Base-by-base conservation (phyloP, 2,329 filamentous ascomycete genomes). In the Colletotrichum chlorophyti region DNA sequence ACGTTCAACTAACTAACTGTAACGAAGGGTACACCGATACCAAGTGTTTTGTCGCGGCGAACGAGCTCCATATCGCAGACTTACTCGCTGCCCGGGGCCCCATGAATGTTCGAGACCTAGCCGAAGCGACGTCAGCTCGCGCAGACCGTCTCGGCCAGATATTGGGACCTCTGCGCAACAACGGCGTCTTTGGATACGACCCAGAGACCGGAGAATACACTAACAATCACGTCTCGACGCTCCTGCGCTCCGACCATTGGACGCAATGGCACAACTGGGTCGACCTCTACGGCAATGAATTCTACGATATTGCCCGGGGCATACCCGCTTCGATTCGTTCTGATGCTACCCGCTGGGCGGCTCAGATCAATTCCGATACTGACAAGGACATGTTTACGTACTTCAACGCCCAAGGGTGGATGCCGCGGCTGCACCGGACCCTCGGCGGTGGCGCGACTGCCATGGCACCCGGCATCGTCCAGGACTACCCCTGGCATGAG, bases 221-320 rank as follows among this genome's bases (percentile, higher is more conserved):
- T 26, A 75, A 78, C 63, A 78, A 70, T 54, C 46, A 19, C 9
- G 49, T 64, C 3, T 78, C 76, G 0, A 45, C 40, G 1, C 64
- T 78, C 4, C 66, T 79, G 3, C 50, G 40, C 1, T 59, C 60
- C 2, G 64, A 72, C 48, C 76, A 80, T 60, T 78, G 75, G 75
- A 77, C 74, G 0, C 73, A 77, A 60, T 79, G 76, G 76, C 70
- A 66, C 19, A 71, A 71, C 55, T 79, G 76, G 77, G 74, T 76
- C 3, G 65, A 70, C 3, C 69, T 79, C 2, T 78, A 78, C 57
- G 76, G 74, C 6, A 74, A 73, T 54, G 64, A 76, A 45, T 78
- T 77, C 64, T 80, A 77, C 65, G 73, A 78, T 54, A 74, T 77
- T 31, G 72, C 75, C 0, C 64, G 70, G 3, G 72, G 74, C 6